Conservation (phyloP, 2,329 filamentous ascomycete genomes). For the Lachnellula subtilissima region DNA sequence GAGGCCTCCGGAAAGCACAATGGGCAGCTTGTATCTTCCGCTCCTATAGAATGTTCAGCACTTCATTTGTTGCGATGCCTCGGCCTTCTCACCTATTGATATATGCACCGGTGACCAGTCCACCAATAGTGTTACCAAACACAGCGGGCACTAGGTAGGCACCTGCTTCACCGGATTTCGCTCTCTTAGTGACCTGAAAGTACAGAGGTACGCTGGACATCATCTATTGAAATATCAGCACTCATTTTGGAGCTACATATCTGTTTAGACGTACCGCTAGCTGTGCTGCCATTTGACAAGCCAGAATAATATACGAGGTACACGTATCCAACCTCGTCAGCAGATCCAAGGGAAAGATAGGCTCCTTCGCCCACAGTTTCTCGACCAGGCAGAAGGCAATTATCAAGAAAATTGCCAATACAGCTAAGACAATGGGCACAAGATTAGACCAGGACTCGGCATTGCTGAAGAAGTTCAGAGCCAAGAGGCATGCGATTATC, state of each 20-base stretch:
- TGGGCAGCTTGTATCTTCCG: constrained; percentile 52
- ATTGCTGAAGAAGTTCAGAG: constrained; percentile 45
- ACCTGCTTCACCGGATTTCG: constrained; percentile 52
- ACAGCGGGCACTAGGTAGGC: constrained; percentile 62
- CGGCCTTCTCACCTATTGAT: constrained; percentile 25
- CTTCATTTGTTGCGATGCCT: neutral
- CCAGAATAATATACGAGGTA: constrained; percentile 47
- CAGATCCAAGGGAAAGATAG: constrained; percentile 53
- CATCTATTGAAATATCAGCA: constrained; percentile 31
- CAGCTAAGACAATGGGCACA: constrained; percentile 31
- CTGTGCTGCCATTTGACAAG: constrained; percentile 52
- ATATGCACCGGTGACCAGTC: constrained; percentile 50
- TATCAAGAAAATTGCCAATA: constrained; percentile 20
- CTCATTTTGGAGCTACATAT: neutral
- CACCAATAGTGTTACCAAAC: constrained; percentile 59
- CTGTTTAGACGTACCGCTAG: constrained; percentile 37
- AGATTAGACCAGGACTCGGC: constrained; percentile 33
- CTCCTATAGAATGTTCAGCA: constrained; percentile 32
- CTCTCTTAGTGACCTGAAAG: constrained; percentile 57
- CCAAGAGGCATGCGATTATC: constrained; percentile 40
- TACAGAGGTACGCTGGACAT: constrained; percentile 64
- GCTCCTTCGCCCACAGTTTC: constrained; percentile 43
- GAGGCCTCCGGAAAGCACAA: constrained; percentile 45
- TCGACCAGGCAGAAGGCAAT: constrained; percentile 27
- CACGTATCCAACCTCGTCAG: constrained; percentile 48